These are phyloP conservation scores for Entomortierella chlamydospora DNA, from an alignment of 192 early-diverging fungal genomes.

Conservation along the genomic window DNA sequence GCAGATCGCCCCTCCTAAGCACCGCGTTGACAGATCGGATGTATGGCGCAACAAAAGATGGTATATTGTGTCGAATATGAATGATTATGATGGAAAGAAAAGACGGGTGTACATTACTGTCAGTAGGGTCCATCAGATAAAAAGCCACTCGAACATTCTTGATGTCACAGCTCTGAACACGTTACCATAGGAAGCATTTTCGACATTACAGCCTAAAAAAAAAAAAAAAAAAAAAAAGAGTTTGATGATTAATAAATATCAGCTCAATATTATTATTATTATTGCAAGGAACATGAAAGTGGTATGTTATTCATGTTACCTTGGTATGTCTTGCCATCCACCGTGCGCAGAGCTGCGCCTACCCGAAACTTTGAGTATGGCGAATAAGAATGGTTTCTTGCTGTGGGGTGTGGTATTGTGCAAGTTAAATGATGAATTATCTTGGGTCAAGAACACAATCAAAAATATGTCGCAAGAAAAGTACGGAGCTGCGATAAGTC, in stretches of 20 bases:
- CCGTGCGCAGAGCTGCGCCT: slow-evolving; percentile 83
- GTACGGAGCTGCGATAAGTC: too few relatives aligned
- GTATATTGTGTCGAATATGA: neutral
- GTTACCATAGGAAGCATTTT: slow-evolving; percentile 86
- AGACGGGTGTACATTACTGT: slow-evolving; percentile 8
- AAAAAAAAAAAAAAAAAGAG: slow-evolving; percentile 1
- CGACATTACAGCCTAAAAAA: slow-evolving; percentile 81
- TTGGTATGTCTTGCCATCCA: slow-evolving; percentile 69
- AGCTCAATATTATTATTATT: too few relatives aligned
- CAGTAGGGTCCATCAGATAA: neutral
- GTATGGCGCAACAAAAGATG: neutral
- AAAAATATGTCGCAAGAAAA: too few relatives aligned
- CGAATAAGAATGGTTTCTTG: slow-evolving; percentile 81
- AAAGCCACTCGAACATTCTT: neutral
- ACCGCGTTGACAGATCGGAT: slow-evolving; percentile 26
- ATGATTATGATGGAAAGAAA: neutral
- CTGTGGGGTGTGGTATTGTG: slow-evolving; percentile 26
- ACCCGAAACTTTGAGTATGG: slow-evolving; percentile 95
- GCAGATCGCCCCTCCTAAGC: slow-evolving; percentile 79
- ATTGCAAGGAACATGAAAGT: neutral
- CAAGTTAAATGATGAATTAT: neutral
- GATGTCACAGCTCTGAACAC: neutral
- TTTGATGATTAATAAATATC: neutral
- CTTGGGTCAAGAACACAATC: neutral
- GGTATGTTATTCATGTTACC: slow-evolving; percentile 43